Percentiles rank a stretch among this genome's conserved stretches.
phyloP scores from a whole-genome alignment of 176 grass and related monocot species.

The Avena eriantha region DNA sequence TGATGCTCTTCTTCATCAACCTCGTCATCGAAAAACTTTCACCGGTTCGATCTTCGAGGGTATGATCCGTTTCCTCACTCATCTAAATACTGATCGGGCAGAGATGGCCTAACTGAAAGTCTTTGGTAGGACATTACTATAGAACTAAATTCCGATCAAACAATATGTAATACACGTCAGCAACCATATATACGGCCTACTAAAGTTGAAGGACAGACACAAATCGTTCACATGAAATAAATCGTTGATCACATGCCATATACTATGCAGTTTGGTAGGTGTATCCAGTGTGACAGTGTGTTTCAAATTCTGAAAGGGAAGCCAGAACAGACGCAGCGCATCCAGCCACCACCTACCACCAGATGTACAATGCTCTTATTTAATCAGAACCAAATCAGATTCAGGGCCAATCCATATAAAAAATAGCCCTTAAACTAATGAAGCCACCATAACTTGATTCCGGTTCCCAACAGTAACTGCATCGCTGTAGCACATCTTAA shows the following conservation, averaged over 20 bases:
- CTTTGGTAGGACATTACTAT: not conserved
- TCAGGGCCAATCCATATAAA: constrained; percentile 36
- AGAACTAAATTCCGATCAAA: not conserved
- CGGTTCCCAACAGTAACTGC: constrained; percentile 24
- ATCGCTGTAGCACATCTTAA: not conserved
- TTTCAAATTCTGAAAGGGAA: constrained; percentile 46
- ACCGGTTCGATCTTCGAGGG: no score
- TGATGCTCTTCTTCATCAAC: no score
- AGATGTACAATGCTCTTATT: constrained; percentile 29
- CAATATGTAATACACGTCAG: not conserved
- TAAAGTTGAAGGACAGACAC: not conserved
- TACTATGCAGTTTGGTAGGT: constrained; percentile 26
- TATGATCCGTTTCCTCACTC: no score
- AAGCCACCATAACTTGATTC: constrained; percentile 18
- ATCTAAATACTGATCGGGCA: no score
- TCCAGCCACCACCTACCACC: constrained; percentile 47
- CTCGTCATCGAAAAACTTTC: no score
- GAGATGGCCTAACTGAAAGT: no score
- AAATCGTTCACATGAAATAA: constrained; percentile 25
- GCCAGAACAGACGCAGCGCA: constrained; percentile 46
- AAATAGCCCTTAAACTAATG: constrained; percentile 13
- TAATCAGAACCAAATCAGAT: constrained; percentile 56
- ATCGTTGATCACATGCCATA: constrained; percentile 54
- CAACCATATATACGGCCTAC: not conserved
- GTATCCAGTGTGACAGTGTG: not conserved